These are phyloP conservation scores for Monilinia aucupariae DNA, from an alignment of 2,329 filamentous ascomycete species.

Conservation along the genomic window DNA sequence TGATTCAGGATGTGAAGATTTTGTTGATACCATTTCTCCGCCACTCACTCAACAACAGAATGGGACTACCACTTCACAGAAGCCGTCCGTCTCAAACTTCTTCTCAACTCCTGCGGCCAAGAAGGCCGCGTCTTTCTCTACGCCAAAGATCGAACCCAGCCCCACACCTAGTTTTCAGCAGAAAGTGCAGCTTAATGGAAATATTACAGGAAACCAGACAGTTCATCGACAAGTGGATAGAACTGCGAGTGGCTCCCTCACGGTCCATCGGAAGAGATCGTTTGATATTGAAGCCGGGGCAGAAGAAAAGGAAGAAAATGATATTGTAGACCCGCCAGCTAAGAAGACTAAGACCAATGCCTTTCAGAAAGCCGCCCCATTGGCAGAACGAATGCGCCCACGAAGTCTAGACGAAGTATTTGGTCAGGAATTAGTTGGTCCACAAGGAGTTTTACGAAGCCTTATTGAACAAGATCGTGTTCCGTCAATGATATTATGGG, in stretches of 20 bases:
- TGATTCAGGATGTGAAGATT: constrained; percentile 71
- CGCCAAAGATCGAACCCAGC: constrained; percentile 33
- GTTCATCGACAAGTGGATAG: constrained; percentile 28
- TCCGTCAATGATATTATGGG: constrained; percentile 95
- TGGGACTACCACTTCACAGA: constrained; percentile 35
- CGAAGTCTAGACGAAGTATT: constrained; percentile 76
- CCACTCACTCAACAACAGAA: constrained; percentile 38
- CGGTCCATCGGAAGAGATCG: constrained; percentile 31
- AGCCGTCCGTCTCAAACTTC: constrained; percentile 48
- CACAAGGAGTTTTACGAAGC: constrained; percentile 73
- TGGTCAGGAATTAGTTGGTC: constrained; percentile 87
- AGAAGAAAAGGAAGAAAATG: constrained; percentile 16
- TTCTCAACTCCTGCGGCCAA: constrained; percentile 58
- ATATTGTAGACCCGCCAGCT: constrained; percentile 28
- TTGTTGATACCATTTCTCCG: constrained; percentile 49
- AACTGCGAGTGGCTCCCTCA: constrained; percentile 24
- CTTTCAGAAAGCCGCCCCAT: constrained; percentile 66
- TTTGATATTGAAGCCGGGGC: constrained; percentile 25
- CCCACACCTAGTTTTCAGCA: constrained; percentile 34
- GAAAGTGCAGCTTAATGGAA: constrained; percentile 33
- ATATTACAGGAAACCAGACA: constrained; percentile 22
- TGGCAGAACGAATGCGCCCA: constrained; percentile 93
- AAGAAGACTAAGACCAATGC: constrained; percentile 64
- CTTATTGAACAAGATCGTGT: constrained; percentile 82
- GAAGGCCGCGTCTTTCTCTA: constrained; percentile 37